Percentiles rank a stretch among this genome's conserved stretches.
Evolutionary conservation across 1,284 basidiomycete genomes (phyloP).

Genomic region (Leucoagaricus sp.): DNA sequence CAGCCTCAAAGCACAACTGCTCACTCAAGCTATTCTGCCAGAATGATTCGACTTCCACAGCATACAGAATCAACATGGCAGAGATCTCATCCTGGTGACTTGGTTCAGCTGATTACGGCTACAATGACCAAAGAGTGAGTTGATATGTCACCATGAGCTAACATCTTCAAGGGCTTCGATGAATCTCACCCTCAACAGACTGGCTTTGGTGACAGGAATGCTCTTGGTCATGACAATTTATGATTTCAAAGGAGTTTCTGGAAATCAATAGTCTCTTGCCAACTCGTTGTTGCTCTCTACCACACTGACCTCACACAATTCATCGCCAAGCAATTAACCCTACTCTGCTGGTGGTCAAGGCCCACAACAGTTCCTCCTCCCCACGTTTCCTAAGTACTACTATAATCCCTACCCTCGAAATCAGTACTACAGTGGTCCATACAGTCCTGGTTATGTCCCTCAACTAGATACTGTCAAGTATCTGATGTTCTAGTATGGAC

Average conservation of each 20-base stretch:
- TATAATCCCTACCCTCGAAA: conserved; percentile 71
- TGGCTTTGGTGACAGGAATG: conserved; percentile 60
- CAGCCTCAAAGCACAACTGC: too few species aligned
- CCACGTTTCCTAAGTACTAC: conserved; percentile 67
- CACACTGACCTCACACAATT: conserved; percentile 54
- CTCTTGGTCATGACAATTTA: conserved; percentile 72
- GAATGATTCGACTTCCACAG: conserved; percentile 72
- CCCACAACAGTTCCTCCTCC: conserved; percentile 62
- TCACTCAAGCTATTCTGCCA: too few species aligned
- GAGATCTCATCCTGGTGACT: conserved; percentile 58
- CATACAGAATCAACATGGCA: conserved; percentile 44
- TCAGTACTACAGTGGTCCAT: conserved; percentile 77
- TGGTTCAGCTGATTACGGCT: too few species aligned
- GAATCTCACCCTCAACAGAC: conserved; percentile 64
- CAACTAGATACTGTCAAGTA: too few species aligned
- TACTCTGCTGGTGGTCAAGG: conserved; percentile 57
- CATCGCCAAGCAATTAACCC: conserved; percentile 39
- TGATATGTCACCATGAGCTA: conserved; percentile 30
- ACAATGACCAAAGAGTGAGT: conserved; percentile 70
- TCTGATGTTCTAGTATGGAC: too few species aligned
- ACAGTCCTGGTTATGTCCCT: too few species aligned
- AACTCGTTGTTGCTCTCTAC: conserved; percentile 51
- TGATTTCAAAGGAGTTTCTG: conserved; percentile 68
- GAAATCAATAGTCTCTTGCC: conserved; percentile 49
- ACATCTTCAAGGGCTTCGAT: conserved; percentile 60